Conservation (phyloP, 192 early-diverging fungal species). For the Dispira simplex region DNA sequence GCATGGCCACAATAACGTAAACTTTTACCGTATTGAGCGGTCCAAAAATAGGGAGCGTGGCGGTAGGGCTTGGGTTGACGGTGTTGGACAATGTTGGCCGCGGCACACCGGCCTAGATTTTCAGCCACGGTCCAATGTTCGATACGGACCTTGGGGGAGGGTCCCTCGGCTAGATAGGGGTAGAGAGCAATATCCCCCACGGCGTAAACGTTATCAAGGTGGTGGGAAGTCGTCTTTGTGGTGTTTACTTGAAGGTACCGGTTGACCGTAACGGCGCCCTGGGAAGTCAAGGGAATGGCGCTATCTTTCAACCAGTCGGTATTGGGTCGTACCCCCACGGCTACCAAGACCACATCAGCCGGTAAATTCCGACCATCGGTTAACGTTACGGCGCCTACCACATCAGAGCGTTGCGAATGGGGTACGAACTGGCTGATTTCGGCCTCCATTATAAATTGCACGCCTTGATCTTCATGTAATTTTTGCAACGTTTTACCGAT, state of each 20-base stretch:
- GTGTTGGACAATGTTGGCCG: slow-evolving; percentile 14
- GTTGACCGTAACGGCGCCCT: slow-evolving; percentile 31
- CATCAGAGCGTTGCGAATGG: slow-evolving; percentile 11
- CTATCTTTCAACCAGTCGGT: slow-evolving; percentile 29
- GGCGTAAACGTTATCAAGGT: slow-evolving; percentile 26
- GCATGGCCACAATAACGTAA: slow-evolving; percentile 37
- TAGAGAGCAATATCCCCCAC: slow-evolving; percentile 17
- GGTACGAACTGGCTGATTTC: slow-evolving; percentile 17
- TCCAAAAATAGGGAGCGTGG: slow-evolving; percentile 41
- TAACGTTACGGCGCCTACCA: slow-evolving; percentile 25
- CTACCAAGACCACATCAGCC: slow-evolving; percentile 37
- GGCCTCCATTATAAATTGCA: slow-evolving; percentile 26
- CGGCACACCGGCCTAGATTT: slow-evolving; percentile 19
- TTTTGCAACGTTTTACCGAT: slow-evolving; percentile 29
- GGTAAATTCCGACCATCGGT: slow-evolving; percentile 18
- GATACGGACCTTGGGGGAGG: slow-evolving; percentile 17
- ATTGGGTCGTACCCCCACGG: slow-evolving; percentile 30
- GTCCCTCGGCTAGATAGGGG: slow-evolving; percentile 16
- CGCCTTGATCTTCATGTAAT: slow-evolving; percentile 26
- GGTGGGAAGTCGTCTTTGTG: slow-evolving; percentile 1
- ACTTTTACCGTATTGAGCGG: slow-evolving; percentile 33
- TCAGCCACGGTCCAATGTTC: slow-evolving; percentile 42
- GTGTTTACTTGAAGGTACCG: slow-evolving; percentile 19
- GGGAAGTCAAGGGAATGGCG: slow-evolving; percentile 23
- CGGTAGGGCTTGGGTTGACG: slow-evolving; percentile 20